A percentile compares a stretch with the other conserved stretches of the same genome.
Conservation (phyloP, 371 early-diverging fungal species). For the Lichtheimia corymbifera region DNA sequence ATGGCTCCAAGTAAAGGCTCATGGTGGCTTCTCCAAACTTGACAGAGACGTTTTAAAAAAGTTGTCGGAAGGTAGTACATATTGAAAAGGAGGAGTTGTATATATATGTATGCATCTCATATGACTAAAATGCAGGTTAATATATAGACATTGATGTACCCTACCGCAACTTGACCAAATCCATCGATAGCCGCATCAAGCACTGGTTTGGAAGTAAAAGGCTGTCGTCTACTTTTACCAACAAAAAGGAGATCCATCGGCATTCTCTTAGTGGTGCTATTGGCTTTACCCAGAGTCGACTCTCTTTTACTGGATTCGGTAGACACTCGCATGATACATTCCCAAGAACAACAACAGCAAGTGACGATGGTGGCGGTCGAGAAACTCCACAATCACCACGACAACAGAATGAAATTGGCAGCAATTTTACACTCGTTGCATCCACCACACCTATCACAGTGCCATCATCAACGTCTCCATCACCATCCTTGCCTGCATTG, state of each 20-base stretch:
- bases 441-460: too few species aligned
- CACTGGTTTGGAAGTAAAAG: neutral
- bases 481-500: too few species aligned
- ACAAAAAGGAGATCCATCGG: neutral
- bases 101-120: neutral
- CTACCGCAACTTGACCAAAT: conserved; percentile 32
- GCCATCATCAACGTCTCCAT: too few species aligned
- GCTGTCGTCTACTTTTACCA: neutral
- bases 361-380: too few species aligned
- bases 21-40: conserved; percentile 33
- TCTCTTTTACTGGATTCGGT: conserved; percentile 1
- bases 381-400: too few species aligned
- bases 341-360: too few species aligned
- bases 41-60: conserved; percentile 33
- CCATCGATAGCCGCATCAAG: conserved; percentile 27
- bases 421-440: too few species aligned
- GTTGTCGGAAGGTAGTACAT: conserved; percentile 41
- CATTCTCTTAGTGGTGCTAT: neutral
- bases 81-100: neutral
- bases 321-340: neutral
- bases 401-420: too few species aligned
- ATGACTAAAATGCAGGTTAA: neutral
- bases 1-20: conserved; percentile 35
- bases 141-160: conserved; percentile 39
- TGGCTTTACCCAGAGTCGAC: neutral